These are phyloP conservation scores for Trichoderma sp. DNA, from an alignment of 2,329 filamentous ascomycete species.

Conservation along the genomic window DNA sequence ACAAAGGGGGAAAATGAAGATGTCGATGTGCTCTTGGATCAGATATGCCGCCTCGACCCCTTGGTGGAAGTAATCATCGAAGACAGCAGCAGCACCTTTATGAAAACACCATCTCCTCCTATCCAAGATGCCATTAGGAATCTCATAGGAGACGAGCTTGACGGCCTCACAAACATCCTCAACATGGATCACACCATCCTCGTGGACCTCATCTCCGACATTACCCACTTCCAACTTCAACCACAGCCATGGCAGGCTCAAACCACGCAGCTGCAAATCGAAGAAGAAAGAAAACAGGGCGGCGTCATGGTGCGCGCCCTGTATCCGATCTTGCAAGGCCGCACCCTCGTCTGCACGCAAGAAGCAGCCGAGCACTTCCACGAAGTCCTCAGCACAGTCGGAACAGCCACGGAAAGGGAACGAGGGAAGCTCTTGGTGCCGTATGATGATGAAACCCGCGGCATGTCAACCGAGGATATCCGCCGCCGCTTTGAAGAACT, in stretches of 20 bases:
- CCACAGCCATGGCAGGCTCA: slow-evolving; percentile 42
- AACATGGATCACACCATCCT: slow-evolving; percentile 50
- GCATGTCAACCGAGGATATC: slow-evolving; percentile 27
- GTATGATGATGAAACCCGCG: slow-evolving; percentile 30
- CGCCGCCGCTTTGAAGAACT: slow-evolving; percentile 41
- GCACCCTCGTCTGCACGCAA: slow-evolving; percentile 44
- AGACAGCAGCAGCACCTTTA: slow-evolving; percentile 36
- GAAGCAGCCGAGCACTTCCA: slow-evolving; percentile 48
- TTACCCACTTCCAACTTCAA: slow-evolving; percentile 43
- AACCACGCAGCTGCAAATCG: slow-evolving; percentile 42
- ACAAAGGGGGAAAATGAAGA: slow-evolving; percentile 36
- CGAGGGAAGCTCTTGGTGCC: slow-evolving; percentile 44
- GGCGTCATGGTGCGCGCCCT: slow-evolving; percentile 43
- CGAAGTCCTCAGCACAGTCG: slow-evolving; percentile 43
- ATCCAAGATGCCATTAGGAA: slow-evolving; percentile 38
- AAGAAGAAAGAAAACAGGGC: slow-evolving; percentile 40
- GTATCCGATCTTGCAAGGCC: slow-evolving; percentile 42
- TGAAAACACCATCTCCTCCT: slow-evolving; percentile 34
- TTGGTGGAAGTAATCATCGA: slow-evolving; percentile 43
- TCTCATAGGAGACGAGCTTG: slow-evolving; percentile 40
- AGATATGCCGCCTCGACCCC: slow-evolving; percentile 39
- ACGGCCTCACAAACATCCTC: slow-evolving; percentile 42
- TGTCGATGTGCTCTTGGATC: slow-evolving; percentile 41
- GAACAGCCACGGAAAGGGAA: slow-evolving; percentile 44
- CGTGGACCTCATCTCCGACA: slow-evolving; percentile 47